A percentile compares a stretch with the other conserved stretches of the same genome.
Evolutionary conservation across 75 land plant genomes (phyloP).

Genomic region (Isoetes taiwanensis): DNA sequence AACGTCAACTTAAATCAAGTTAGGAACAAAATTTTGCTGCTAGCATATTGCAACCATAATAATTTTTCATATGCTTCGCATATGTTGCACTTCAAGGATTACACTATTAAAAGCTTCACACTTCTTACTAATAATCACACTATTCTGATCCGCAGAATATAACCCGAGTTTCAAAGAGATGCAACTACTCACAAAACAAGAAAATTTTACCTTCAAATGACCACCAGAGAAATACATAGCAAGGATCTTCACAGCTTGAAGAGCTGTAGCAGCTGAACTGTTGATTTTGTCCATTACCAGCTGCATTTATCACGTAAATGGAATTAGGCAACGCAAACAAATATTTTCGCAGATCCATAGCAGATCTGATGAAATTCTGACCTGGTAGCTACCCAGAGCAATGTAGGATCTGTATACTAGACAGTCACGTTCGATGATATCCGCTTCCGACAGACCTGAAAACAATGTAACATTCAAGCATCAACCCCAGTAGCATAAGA

Average conservation of each 20-base stretch:
- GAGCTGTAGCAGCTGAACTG: slow-evolving; percentile 58
- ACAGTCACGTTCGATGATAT: slow-evolving; percentile 62
- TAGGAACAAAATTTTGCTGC: no score
- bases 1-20: no score
- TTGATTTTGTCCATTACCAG: slow-evolving; percentile 80
- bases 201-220: slow-evolving; percentile 45
- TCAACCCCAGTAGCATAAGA: no score
- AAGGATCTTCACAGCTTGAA: slow-evolving; percentile 83
- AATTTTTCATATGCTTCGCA: no score
- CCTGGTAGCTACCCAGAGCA: slow-evolving; percentile 79
- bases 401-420: slow-evolving; percentile 91
- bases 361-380: slow-evolving; percentile 4
- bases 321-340: background rate
- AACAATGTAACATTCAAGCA: no score
- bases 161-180: no score
- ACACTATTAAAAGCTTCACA: no score
- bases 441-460: slow-evolving; percentile 70
- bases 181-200: no score
- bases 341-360: background rate
- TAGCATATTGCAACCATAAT: no score
- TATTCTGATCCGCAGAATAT: no score
- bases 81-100: no score
- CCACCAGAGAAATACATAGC: slow-evolving; percentile 58
- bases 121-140: no score
- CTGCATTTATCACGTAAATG: slow-evolving; percentile 17